Conservation (phyloP, 371 early-diverging fungal species). For the Rhizopus arrhizus region DNA sequence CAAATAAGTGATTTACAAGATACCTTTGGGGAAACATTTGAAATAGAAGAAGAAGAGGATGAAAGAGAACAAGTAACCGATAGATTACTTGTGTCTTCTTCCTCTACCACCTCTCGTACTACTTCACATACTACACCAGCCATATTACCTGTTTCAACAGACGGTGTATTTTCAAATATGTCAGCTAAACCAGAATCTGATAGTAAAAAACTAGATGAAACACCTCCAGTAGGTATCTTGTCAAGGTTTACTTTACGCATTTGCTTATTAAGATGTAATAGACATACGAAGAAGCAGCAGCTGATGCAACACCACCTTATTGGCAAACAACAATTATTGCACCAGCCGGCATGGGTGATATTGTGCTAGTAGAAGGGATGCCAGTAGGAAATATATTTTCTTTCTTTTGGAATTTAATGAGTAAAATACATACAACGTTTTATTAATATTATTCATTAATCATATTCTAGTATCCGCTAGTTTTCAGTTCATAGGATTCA, state of each 20-base stretch:
- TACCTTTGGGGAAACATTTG: constrained; percentile 24
- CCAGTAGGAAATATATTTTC: constrained; percentile 62
- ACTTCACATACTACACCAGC: constrained; percentile 12
- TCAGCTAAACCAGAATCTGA: constrained; percentile 58
- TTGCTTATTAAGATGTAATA: constrained; percentile 13
- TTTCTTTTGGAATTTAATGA: constrained; percentile 65
- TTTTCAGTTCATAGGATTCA: constrained; percentile 73
- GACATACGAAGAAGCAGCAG: constrained; percentile 65
- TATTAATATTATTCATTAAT: not conserved
- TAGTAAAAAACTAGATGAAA: constrained; percentile 36
- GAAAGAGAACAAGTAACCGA: too few relatives aligned
- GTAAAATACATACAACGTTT: constrained; percentile 25
- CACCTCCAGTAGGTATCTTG: constrained; percentile 32
- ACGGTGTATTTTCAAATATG: constrained; percentile 65
- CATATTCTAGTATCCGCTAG: constrained; percentile 59
- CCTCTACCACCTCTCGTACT: not conserved
- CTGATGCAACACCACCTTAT: constrained; percentile 68
- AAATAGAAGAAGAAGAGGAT: constrained; percentile 18
- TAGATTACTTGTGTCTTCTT: not conserved
- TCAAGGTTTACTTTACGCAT: not conserved
- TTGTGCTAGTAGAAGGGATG: constrained; percentile 64
- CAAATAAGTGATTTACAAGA: constrained; percentile 27
- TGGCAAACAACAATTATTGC: constrained; percentile 64
- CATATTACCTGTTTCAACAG: constrained; percentile 37
- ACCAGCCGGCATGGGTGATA: constrained; percentile 60